A percentile compares a stretch with the other conserved stretches of the same genome.
phyloP scores from a whole-genome alignment of 2,329 filamentous ascomycete genomes.

The Helotiales sp. region DNA sequence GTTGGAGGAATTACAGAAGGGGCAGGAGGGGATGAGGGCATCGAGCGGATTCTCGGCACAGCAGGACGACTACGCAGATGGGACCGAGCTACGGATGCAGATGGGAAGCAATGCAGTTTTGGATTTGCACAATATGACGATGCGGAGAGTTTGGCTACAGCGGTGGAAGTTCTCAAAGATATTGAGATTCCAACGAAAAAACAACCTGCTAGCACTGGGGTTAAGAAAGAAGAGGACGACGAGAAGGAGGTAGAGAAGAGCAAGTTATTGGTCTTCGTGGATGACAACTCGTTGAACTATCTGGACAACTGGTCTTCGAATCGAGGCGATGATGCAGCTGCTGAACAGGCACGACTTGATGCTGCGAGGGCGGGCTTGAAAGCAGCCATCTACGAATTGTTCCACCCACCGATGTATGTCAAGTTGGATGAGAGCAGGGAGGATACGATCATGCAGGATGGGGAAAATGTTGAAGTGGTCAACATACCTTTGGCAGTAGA shows the following conservation, averaged over 20 bases:
- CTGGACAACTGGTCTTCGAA: conserved; percentile 79
- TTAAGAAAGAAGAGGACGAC: conserved; percentile 50
- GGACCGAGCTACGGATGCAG: conserved; percentile 76
- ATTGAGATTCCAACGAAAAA: conserved; percentile 81
- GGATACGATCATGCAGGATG: conserved; percentile 72
- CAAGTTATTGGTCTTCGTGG: conserved; percentile 75
- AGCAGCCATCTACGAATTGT: conserved; percentile 71
- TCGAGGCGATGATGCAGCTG: conserved; percentile 64
- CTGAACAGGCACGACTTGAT: conserved; percentile 70
- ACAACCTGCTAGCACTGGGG: conserved; percentile 58
- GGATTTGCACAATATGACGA: conserved; percentile 97
- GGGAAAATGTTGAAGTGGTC: conserved; percentile 77
- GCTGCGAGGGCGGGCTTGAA: conserved; percentile 71
- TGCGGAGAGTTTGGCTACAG: conserved; percentile 82
- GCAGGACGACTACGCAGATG: conserved; percentile 82
- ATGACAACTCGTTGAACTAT: conserved; percentile 82
- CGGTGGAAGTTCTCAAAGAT: conserved; percentile 82
- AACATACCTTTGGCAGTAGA: conserved; percentile 88
- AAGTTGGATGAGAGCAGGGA: conserved; percentile 63
- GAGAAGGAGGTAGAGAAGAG: conserved; percentile 63
- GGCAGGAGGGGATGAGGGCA: conserved; percentile 73
- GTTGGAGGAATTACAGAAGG: conserved; percentile 84
- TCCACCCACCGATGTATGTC: conserved; percentile 63
- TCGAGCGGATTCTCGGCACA: conserved; percentile 78
- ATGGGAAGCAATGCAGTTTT: conserved; percentile 83